Evolutionary conservation across 31 red algal genomes (phyloP).

Genomic region (Odonthalia washingtoniensis): DNA sequence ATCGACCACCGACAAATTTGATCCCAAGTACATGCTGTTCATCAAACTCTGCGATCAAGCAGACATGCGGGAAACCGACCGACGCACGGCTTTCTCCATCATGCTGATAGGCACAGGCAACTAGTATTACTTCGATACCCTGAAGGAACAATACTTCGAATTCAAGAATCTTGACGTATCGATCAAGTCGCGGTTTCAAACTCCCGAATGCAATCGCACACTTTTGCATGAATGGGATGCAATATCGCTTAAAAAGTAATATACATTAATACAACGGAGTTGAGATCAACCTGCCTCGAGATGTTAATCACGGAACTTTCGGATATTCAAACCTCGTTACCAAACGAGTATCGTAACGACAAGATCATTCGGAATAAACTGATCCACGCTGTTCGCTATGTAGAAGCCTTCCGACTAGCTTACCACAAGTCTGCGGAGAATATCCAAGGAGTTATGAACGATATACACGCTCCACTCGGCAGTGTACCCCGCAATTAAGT

Average conservation of each 20-base stretch:
- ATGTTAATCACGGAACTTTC: slow-evolving; percentile 1
- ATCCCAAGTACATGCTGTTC: slow-evolving; percentile 1
- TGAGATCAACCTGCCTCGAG: background rate
- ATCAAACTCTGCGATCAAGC: background rate
- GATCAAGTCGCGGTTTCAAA: background rate
- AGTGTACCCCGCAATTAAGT: background rate
- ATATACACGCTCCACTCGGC: background rate
- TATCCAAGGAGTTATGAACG: slow-evolving; percentile 18
- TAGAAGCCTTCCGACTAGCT: background rate
- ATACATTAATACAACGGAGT: background rate
- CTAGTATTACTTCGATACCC: slow-evolving; percentile 2
- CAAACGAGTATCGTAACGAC: slow-evolving; percentile 10
- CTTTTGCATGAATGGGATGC: slow-evolving; percentile 5
- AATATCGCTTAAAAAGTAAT: background rate
- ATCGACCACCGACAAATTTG: background rate
- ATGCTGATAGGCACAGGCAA: background rate
- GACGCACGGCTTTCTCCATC: background rate
- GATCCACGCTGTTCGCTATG: slow-evolving; percentile 24
- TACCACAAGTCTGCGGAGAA: background rate
- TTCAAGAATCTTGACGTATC: background rate
- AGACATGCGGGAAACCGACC: background rate
- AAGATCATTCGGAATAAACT: slow-evolving; percentile 29
- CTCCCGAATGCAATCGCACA: background rate
- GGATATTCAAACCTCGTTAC: slow-evolving; percentile 17
- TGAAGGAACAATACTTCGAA: background rate